Base-by-base conservation (phyloP, 768 basidiomycete species). In the Hemileccinum impolitum region DNA sequence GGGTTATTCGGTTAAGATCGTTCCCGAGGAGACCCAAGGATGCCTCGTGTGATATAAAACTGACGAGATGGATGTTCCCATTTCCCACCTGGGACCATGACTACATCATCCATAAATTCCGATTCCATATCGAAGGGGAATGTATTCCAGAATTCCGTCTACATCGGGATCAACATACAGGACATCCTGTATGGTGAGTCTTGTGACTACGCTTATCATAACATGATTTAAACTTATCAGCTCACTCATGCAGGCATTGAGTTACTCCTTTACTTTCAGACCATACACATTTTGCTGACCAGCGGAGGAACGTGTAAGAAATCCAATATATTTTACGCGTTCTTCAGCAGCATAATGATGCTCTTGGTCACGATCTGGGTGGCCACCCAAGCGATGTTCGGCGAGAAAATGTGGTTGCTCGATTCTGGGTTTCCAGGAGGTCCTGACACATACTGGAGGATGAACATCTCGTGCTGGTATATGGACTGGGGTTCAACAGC, bases 401-500 rank as follows among this genome's bases (percentile, higher is more conserved):
- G 64, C 4, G 54, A 68, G 48, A 45, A 64, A 17, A 65, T 71
- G 57, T 75, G 74, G 75, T 53, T 75, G 14, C 35, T 63, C 1
- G 45, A 71, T 14, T 26, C 53, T 0, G 26, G 60, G n/a, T 70
- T 61, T 37, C 69, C 71, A 12, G 72, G 72, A 0, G 74, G 74
- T 2, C 61, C 63, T 14, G 48, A 53, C 3, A 64, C 52, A 3
- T 76, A 72, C 47, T 59, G 68, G 38, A 39, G 30, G 10, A 36
- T 56, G 5, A 35, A 68, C 35, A 49, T 58, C 17, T 54, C 60
- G 3, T 46, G 44, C 9, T 68, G 70, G 60, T 67, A 65, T 39
- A 36, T 53, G 45, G 62, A 61, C 2, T 54, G 66, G 41, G 68
- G 65, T 2, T 60, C 58, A 17, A 52, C 52, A 0, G 47, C 59